Base-by-base conservation (phyloP, 1,284 basidiomycete species). In the Irpex sp. region DNA sequence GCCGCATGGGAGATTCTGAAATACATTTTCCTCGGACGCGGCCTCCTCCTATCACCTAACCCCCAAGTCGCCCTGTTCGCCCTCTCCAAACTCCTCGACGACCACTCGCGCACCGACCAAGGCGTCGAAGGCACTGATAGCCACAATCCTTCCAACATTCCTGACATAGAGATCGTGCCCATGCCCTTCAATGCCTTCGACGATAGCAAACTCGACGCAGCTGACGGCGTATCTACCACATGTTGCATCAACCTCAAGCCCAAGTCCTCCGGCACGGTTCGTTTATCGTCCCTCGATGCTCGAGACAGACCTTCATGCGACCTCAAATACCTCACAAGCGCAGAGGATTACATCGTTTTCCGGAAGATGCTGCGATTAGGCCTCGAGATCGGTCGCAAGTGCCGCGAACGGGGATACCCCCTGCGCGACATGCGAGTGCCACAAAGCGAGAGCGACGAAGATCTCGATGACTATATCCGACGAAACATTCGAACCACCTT, bases 81-180 rank as follows among this genome's bases (percentile, higher is more conserved):
- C 56, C 2, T 57, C 21, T 58, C 55, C 49, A 63, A 55, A 59
- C 67, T 75, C 4, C 69, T 79, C 5, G 71, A 72, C 62, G 60
- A 65, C 15, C 61, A 68, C 17, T 68, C 65, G 2, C 48, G 64
- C 4, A 58, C 61, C 11, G 31, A 40, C 19, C 26, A 19, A 17
- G 3, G 8, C 9, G 13, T 13, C 4, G 31, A 49, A 31, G 40
- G 11, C 2, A 21, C 58, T 66, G 7, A 65, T 65, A 9, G 63
- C 69, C 26, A 70, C 71, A 61, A 66, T 17, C 65, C 69, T 5
- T 64, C 64, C 6, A 73, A 73, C 44, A 59, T 75, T 9, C 76
- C 77, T 9, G 77, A 78, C 62, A 70, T 78, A 56, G 77, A 78
- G 67, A 68, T 78, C 61, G 77, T 77, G 70, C 69, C 73, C 38